Evolutionary conservation across 495 filamentous ascomycete species (phyloP).

Genomic region (Filosporella fistucella): DNA sequence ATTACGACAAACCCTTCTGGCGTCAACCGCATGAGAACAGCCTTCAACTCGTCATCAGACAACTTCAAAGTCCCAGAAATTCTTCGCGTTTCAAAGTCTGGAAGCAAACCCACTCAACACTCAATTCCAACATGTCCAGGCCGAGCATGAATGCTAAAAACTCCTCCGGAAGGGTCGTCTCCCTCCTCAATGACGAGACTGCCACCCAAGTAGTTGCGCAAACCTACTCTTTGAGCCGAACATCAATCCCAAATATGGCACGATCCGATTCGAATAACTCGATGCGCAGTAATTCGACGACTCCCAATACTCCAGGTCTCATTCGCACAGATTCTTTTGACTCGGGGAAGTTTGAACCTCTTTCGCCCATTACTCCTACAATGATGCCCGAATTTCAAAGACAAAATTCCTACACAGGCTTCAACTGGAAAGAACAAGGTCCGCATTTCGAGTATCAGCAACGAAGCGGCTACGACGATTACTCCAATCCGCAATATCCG

Average conservation of each 20-base stretch:
- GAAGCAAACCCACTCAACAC: not conserved
- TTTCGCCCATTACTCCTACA: slow-evolving; percentile 42
- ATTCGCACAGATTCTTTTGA: slow-evolving; percentile 50
- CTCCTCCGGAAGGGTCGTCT: slow-evolving; percentile 44
- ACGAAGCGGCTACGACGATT: slow-evolving; percentile 3
- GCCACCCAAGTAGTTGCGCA: slow-evolving; percentile 6
- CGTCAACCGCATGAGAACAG: too few species aligned
- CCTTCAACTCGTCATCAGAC: too few species aligned
- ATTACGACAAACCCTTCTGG: too few species aligned
- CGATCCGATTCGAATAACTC: slow-evolving; percentile 27
- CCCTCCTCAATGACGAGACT: slow-evolving; percentile 48
- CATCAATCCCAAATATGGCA: slow-evolving; percentile 12
- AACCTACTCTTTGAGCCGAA: not conserved
- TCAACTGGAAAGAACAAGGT: slow-evolving; percentile 16
- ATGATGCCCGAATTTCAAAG: slow-evolving; percentile 32
- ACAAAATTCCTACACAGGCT: slow-evolving; percentile 4
- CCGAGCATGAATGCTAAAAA: slow-evolving; percentile 43
- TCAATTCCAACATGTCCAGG: slow-evolving; percentile 2
- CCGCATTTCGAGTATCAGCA: slow-evolving; percentile 6
- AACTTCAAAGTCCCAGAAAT: too few species aligned
- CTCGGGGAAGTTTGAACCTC: slow-evolving; percentile 43
- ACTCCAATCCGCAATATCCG: slow-evolving; percentile 2
- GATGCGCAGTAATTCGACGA: slow-evolving; percentile 26
- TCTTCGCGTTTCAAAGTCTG: not conserved
- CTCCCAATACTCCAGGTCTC: slow-evolving; percentile 43